Evolutionary conservation across 2,329 filamentous ascomycete species (phyloP).

Genomic region (Tolypocladium tropicale): DNA sequence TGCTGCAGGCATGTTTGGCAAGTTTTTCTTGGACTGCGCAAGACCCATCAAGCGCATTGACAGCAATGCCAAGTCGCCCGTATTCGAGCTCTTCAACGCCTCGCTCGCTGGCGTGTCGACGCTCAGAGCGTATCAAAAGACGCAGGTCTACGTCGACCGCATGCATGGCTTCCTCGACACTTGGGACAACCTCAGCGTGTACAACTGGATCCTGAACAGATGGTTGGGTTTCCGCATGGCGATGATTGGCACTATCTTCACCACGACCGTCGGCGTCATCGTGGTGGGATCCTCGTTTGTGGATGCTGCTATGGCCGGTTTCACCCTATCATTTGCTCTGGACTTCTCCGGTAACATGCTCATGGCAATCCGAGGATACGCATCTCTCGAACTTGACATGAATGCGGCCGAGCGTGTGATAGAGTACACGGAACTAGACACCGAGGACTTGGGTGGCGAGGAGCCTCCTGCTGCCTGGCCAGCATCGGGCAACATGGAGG

Average conservation of each 20-base stretch:
- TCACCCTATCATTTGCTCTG: constrained; percentile 63
- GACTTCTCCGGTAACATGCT: constrained; percentile 56
- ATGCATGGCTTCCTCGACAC: constrained; percentile 63
- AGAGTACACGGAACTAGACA: constrained; percentile 61
- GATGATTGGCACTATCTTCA: constrained; percentile 58
- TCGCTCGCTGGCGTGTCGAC: constrained; percentile 63
- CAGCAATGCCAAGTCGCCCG: constrained; percentile 65
- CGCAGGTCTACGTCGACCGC: constrained; percentile 52
- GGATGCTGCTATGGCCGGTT: constrained; percentile 62
- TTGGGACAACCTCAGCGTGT: constrained; percentile 55
- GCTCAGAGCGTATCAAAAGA: constrained; percentile 66
- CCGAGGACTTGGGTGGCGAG: constrained; percentile 52
- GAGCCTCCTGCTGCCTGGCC: constrained; percentile 66
- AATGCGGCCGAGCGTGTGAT: constrained; percentile 67
- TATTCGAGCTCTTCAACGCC: constrained; percentile 71
- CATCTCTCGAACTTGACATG: constrained; percentile 67
- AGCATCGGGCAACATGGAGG: constrained; percentile 59
- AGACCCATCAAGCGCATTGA: constrained; percentile 70
- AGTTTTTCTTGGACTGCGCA: constrained; percentile 57
- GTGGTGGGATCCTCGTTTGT: constrained; percentile 52
- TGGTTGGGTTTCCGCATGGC: constrained; percentile 70
- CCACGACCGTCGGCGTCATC: constrained; percentile 52
- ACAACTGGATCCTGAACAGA: constrained; percentile 62
- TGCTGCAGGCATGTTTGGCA: constrained; percentile 47
- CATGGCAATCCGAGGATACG: constrained; percentile 57